phyloP scores from a whole-genome alignment of 768 basidiomycete species.

The Leucosporidium scottii region DNA sequence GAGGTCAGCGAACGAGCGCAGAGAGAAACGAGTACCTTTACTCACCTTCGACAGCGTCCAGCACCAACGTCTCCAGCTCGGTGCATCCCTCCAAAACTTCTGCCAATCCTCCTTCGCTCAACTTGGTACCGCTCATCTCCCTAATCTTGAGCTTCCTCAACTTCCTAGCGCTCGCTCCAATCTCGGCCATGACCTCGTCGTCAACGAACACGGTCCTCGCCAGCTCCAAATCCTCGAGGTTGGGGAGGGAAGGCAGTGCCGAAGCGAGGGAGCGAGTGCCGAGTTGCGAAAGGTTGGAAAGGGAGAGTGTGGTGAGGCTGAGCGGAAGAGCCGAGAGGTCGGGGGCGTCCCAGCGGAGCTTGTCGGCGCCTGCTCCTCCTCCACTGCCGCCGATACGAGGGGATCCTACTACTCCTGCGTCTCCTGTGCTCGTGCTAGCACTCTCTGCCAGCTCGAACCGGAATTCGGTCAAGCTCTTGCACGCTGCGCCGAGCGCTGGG shows the following conservation, averaged over 20 bases:
- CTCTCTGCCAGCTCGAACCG: constrained; percentile 7
- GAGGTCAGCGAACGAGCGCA: background rate
- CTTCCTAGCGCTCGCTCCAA: constrained; percentile 5
- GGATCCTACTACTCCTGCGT: background rate
- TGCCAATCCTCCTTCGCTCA: constrained; percentile 14
- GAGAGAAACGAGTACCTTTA: background rate
- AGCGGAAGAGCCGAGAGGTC: constrained; percentile 5
- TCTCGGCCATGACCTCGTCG: constrained; percentile 7
- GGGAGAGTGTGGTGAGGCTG: constrained; percentile 4
- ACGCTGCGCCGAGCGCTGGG: constrained; percentile 13
- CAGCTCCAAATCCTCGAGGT: constrained; percentile 21
- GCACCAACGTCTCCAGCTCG: constrained; percentile 16
- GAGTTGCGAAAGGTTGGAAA: constrained; percentile 17
- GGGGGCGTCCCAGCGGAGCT: constrained; percentile 23
- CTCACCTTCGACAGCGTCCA: constrained; percentile 23
- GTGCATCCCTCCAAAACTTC: constrained; percentile 9
- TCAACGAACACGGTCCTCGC: constrained; percentile 26
- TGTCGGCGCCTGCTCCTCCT: too few relatives aligned
- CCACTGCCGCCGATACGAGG: background rate
- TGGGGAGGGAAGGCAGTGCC: constrained; percentile 7
- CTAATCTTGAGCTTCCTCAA: constrained; percentile 7
- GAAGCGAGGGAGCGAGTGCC: constrained; percentile 3
- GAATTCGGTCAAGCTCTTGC: constrained; percentile 1
- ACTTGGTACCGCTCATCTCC: constrained; percentile 29
- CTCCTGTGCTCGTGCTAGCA: too few relatives aligned